Base-by-base conservation (phyloP, 2,329 filamentous ascomycete species). In the Raffaelea deltoideospora region DNA sequence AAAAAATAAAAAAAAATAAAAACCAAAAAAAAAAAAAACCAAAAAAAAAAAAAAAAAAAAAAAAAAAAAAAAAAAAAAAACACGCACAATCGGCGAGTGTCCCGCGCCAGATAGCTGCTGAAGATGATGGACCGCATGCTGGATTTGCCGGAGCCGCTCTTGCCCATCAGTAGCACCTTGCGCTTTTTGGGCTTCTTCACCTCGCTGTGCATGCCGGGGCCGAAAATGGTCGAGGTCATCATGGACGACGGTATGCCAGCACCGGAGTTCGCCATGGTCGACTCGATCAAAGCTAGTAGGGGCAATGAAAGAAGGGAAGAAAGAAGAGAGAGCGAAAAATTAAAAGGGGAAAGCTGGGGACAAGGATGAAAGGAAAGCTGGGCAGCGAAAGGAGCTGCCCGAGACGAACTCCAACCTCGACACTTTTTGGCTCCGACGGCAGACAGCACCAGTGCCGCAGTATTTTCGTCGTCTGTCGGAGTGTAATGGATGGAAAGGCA, bases 81-180 rank as follows among this genome's bases (percentile, higher is more conserved):
- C 18, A 55, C 67, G 54, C 51, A 72, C 68, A 98, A 65, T 40
- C 90, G 69, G 28, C 90, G 72, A 7, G 94, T 94, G 57, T 98
- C 90, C 53, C 92, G 86, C 39, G 90, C 90, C 46, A 96, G 87
- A 56, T 95, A 96, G 60, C 96, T 96, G 65, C 84, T 94, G 61
- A 98, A 98, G 56, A 98, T 95, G 53, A 98, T 96, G 52, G 82
- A 90, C 45, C 90, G 75, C 90, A 98, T 98, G 39, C 86, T 95
- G 30, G 87, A 95, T 61, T 98, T 98, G 38, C 90, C 90, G 0
- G 88, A 94, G 37, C 90, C 90, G 44, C 84, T 93, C 65, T 95
- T 95, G 48, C 90, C 90, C 90, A 87, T 87, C 43, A 87, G 64
- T 34, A 87, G 65, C 35, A 87, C 81, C 69, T 87, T 87, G 64